Base-by-base conservation (phyloP, 2,329 filamentous ascomycete species). In the Fusarium sororula region DNA sequence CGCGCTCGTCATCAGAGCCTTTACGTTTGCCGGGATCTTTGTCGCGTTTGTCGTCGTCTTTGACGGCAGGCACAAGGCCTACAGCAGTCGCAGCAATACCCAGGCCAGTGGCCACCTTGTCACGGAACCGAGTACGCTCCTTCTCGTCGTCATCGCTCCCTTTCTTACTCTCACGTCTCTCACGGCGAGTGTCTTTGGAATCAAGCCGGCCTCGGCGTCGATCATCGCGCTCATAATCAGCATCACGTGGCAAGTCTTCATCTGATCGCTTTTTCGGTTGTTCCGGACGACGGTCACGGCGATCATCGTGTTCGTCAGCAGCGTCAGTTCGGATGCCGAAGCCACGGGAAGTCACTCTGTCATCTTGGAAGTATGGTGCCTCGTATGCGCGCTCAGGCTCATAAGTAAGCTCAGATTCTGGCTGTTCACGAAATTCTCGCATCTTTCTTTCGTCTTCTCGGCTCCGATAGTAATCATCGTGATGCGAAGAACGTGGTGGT, bases 311-410 rank as follows among this genome's bases (percentile, higher is more conserved):
- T 28, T 83, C 80, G 76, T 66, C 80, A 61, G 56, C 74, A 28
- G 79, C 73, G 35, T 83, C 85, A 14, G 85, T 84, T 28, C 87
- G 86, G 65, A 89, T 84, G 30, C 87, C 87, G 69, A 89, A 89
- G 2, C 87, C 88, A 44, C 88, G 87, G 17, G 81, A 67, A 6
- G 81, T 66, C 20, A 89, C 81, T 42, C 81, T 82, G 3, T 88
- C 86, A 57, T 89, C 87, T 26, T 83, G 84, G 71, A 85, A 87
- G 37, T 80, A 79, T 6, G 77, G 66, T 12, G 77, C 66, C 22
- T 82, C 79, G 44, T 79, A 74, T 13, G 75, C 50, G 12, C 79
- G 77, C 6, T 80, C 78, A 13, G 68, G 35, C 38, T 75, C 74
- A 48, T 80, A 74, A 13, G 75, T 65, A 22, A 78, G 77, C 10